These are phyloP conservation scores for Didymella pomorum DNA, from an alignment of 2,329 filamentous ascomycete genomes.

Conservation along the genomic window DNA sequence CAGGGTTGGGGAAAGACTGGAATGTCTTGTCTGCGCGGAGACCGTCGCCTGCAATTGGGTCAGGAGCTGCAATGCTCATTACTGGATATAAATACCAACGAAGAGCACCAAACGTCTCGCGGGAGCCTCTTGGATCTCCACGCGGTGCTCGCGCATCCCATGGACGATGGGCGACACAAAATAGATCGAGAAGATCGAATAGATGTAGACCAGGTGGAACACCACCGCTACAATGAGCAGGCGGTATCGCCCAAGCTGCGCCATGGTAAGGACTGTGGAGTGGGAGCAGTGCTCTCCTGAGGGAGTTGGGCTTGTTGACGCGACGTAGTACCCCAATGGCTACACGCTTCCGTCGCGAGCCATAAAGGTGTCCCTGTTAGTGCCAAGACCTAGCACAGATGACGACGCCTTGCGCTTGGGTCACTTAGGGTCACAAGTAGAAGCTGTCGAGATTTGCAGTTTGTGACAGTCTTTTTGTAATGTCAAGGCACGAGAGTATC, in stretches of 20 bases:
- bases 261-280: constrained; percentile 49
- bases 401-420: constrained; percentile 5
- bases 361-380: constrained; percentile 2
- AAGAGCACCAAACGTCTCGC: constrained; percentile 91
- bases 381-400: constrained; percentile 17
- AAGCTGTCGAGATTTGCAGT: background rate
- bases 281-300: constrained; percentile 37
- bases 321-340: constrained; percentile 40
- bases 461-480: background rate
- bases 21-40: constrained; percentile 98
- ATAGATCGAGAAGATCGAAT: constrained; percentile 98
- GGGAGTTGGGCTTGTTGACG: constrained; percentile 32
- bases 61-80: background rate
- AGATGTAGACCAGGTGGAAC: constrained; percentile 93
- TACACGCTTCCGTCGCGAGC: constrained; percentile 9
- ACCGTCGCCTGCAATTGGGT: constrained; percentile 71
- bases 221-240: constrained; percentile 89
- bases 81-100: constrained; percentile 68
- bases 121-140: constrained; percentile 77
- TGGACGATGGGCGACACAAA: constrained; percentile 97
- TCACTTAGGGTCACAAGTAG: background rate
- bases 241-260: constrained; percentile 72
- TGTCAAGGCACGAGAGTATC: background rate
- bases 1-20: constrained; percentile 89
- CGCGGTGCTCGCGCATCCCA: constrained; percentile 84